phyloP scores from a whole-genome alignment of 2,329 filamentous ascomycete species.

The Penicillium sp. region DNA sequence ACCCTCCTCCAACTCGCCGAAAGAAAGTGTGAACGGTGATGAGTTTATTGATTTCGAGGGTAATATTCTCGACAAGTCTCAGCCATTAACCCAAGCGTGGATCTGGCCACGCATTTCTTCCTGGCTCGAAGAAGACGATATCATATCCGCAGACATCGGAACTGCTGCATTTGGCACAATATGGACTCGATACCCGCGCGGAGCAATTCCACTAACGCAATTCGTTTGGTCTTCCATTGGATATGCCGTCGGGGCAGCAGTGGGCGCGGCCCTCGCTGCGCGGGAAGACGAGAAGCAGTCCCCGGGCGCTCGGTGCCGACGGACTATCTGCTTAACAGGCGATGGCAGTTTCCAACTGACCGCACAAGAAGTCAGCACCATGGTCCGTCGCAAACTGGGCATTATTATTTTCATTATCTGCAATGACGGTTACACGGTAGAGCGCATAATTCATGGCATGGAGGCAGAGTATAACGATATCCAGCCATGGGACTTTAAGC shows the following conservation, averaged over 20 bases:
- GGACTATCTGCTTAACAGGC: slow-evolving; percentile 80
- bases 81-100: slow-evolving; percentile 48
- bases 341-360: slow-evolving; percentile 84
- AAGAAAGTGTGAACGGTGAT: neutral
- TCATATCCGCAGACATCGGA: slow-evolving; percentile 79
- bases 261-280: slow-evolving; percentile 69
- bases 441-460: slow-evolving; percentile 80
- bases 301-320: slow-evolving; percentile 35
- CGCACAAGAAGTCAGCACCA: slow-evolving; percentile 76
- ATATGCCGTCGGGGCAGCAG: slow-evolving; percentile 58
- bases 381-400: slow-evolving; percentile 68
- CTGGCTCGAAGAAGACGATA: slow-evolving; percentile 68
- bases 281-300: slow-evolving; percentile 55
- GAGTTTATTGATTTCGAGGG: slow-evolving; percentile 32
- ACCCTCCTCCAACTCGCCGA: neutral
- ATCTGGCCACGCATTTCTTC: slow-evolving; percentile 72
- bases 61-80: slow-evolving; percentile 55
- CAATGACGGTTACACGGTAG: slow-evolving; percentile 83
- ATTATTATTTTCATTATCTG: slow-evolving; percentile 78
- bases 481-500: slow-evolving; percentile 68
- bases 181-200: slow-evolving; percentile 71
- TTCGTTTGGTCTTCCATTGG: slow-evolving; percentile 68
- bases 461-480: slow-evolving; percentile 77
- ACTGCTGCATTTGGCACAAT: slow-evolving; percentile 81
- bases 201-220: slow-evolving; percentile 71